phyloP scores from a whole-genome alignment of 2,329 filamentous ascomycete species.

The Neocatenulostroma microsporum region DNA sequence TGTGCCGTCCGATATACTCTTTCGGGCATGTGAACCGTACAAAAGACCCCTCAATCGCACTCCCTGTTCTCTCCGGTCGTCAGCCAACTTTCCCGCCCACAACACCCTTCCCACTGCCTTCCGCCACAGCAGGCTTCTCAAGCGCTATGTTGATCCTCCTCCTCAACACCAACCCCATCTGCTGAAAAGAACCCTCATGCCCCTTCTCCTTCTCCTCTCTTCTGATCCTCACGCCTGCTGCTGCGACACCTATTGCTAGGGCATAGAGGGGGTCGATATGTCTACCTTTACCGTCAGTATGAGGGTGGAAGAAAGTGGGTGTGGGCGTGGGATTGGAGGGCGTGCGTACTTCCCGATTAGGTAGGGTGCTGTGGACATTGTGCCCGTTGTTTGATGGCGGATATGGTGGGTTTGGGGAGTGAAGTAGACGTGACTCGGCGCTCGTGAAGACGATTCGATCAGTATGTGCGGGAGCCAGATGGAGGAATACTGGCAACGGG shows the following conservation, averaged over 20 bases:
- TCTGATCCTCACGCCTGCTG: conserved; percentile 34
- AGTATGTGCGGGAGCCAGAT: too few relatives aligned
- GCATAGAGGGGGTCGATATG: conserved; percentile 43
- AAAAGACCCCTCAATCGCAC: too few relatives aligned
- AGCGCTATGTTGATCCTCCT: conserved; percentile 30
- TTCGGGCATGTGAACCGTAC: too few relatives aligned
- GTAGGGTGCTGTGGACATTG: conserved; percentile 17
- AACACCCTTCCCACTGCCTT: neutral
- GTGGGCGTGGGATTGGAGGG: conserved; percentile 17
- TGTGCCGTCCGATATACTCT: too few relatives aligned
- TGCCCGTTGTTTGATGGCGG: neutral
- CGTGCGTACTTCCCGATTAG: conserved; percentile 2
- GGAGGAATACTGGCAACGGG: too few relatives aligned
- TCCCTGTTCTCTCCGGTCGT: conserved; percentile 1
- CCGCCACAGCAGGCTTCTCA: too few relatives aligned
- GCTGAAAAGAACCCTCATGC: conserved; percentile 25
- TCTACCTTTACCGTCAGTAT: conserved; percentile 3
- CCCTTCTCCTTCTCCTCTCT: conserved; percentile 44
- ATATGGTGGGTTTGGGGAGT: neutral
- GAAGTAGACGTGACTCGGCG: neutral
- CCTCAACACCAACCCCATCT: conserved; percentile 36
- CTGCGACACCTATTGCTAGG: conserved; percentile 39
- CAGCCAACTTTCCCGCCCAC: too few relatives aligned
- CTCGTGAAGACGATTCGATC: too few relatives aligned
- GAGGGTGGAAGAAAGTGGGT: neutral